Conservation (phyloP, 495 filamentous ascomycete genomes). For the Trichoderma virens region DNA sequence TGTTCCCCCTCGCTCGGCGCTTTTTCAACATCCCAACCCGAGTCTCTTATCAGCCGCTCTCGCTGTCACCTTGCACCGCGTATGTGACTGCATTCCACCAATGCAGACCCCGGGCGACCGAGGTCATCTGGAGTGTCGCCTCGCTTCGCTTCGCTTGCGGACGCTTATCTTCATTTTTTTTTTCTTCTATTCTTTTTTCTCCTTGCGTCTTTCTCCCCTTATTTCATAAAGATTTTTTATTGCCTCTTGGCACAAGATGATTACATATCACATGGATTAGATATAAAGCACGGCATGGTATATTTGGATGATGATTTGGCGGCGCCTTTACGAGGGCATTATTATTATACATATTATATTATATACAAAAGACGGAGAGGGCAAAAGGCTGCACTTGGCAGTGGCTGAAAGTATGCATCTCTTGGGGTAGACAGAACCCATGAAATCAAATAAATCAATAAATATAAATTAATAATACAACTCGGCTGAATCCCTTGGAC, state of each 20-base stretch:
- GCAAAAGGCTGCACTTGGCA: too few relatives aligned
- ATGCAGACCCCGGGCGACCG: neutral
- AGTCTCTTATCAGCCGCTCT: constrained; percentile 1
- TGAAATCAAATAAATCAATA: neutral
- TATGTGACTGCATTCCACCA: neutral
- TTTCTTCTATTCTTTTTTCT: neutral
- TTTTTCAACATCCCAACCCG: neutral
- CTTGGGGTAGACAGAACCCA: constrained; percentile 1
- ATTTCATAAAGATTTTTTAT: neutral
- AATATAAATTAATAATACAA: neutral
- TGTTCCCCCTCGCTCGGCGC: neutral
- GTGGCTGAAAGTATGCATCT: neutral
- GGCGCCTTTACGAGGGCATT: neutral
- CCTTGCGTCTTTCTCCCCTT: neutral
- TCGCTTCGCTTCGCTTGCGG: neutral
- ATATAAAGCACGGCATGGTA: neutral
- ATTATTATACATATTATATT: neutral
- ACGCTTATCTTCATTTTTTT: neutral
- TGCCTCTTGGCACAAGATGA: neutral
- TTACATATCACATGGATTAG: neutral
- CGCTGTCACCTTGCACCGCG: neutral
- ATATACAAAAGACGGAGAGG: neutral
- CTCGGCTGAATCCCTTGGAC: neutral
- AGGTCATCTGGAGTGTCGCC: neutral
- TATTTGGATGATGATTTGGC: neutral